Evolutionary conservation across 352 stramenopile species (phyloP), one percentile per base, ranked within the genome.

Genomic region (Phytophthora fragariaefolia): DNA sequence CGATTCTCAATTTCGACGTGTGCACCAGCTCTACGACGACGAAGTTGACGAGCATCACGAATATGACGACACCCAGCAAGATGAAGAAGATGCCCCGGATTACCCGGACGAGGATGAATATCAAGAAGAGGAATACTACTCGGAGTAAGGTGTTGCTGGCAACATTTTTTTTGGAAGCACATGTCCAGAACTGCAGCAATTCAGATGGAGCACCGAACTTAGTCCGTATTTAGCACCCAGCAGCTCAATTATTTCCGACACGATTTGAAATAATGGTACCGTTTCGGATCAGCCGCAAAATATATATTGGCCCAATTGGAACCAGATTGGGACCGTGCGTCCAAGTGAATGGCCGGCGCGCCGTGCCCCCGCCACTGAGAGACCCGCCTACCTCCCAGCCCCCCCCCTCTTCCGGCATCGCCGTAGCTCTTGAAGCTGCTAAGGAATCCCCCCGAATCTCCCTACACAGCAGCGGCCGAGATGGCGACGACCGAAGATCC

Each of bases 401-500:
- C 46, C 3, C n/a, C 9, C 12, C n/a, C 54, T 42, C 30, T 40
- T 15, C 18, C 23, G n/a, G 6, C n/a, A 12, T n/a, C 17, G 8
- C 26, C 15, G 36, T 38, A 43, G 23, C 53, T 38, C 60, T 50
- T 3, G 27, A 53, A 69, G n/a, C 8, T 50, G 50, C 50, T 28
- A n/a, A 36, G 42, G 40, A 30, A 48, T 23, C 15, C 1, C 15
- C 45, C 46, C 46, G 49, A 54, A 50, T 26, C 32, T 13, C 48
- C 15, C n/a, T n/a, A 15, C 10, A 9, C 34, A 20, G 60, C 55
- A n/a, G 15, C n/a, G 6, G 22, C 24, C 12, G 32, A 58, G 34
- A 76, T 71, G 74, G n/a, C 52, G 12, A 47, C 47, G 20, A 58
- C 26, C 4, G 52, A 78, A 52, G 58, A 75, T 23, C 51, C 70